A percentile compares a stretch with the other conserved stretches of the same genome.
These are phyloP conservation scores for Yarrowia sp. DNA, from an alignment of 805 yeast genomes.

Conservation along the genomic window DNA sequence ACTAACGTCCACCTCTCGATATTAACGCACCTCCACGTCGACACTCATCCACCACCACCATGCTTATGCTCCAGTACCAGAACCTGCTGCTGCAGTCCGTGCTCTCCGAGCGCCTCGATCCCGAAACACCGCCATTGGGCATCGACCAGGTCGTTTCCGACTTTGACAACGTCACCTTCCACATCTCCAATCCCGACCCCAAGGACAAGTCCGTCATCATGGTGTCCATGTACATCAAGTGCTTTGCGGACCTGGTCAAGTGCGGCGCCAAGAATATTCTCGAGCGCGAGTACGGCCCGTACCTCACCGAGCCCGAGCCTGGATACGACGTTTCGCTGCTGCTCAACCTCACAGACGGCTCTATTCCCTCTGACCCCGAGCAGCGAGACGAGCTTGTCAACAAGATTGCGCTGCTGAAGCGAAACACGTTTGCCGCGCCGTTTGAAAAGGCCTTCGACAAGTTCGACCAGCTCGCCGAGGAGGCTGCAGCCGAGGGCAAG, in stretches of 20 bases:
- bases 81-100: constrained; percentile 81
- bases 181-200: constrained; percentile 77
- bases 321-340: constrained; percentile 80
- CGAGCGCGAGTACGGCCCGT: constrained; percentile 52
- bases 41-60: constrained; percentile 36
- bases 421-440: constrained; percentile 89
- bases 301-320: constrained; percentile 54
- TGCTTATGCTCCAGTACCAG: constrained; percentile 84
- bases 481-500: constrained; percentile 40
- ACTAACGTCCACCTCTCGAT: background rate
- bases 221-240: constrained; percentile 68
- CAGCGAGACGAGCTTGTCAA: constrained; percentile 55
- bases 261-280: constrained; percentile 52
- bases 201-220: constrained; percentile 57
- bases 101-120: constrained; percentile 63
- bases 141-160: constrained; percentile 89
- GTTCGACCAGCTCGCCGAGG: constrained; percentile 60
- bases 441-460: constrained; percentile 80
- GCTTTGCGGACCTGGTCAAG: constrained; percentile 68
- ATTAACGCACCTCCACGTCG: constrained; percentile 10
- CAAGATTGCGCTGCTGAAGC: constrained; percentile 71
- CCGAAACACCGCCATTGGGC: constrained; percentile 43
- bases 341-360: constrained; percentile 50
- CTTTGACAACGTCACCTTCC: constrained; percentile 94
- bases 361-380: constrained; percentile 43